Percentiles rank a stretch among this genome's conserved stretches.
Conservation (phyloP, 2,329 filamentous ascomycete species). For the Podosphaera fusca region DNA sequence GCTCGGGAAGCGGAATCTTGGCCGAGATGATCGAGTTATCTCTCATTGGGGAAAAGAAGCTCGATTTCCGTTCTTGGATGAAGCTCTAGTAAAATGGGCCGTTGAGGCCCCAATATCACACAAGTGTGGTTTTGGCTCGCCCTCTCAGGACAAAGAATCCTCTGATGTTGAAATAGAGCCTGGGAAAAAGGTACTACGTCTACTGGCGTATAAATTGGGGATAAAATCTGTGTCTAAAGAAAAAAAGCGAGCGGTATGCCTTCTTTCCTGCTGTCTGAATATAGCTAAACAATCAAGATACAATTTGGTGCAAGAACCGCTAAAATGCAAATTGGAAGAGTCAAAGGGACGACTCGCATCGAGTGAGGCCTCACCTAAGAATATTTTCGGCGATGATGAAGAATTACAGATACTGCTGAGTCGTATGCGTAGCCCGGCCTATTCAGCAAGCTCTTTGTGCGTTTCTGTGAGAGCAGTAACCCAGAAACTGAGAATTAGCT, state of each 20-base stretch:
- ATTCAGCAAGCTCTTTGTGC: constrained; percentile 16
- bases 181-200: constrained; percentile 58
- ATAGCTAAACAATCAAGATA: constrained; percentile 26
- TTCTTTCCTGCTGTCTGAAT: background rate
- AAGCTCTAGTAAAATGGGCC: constrained; percentile 63
- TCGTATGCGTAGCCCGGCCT: constrained; percentile 16
- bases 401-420: constrained; percentile 52
- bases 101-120: constrained; percentile 51
- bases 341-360: constrained; percentile 44
- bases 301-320: constrained; percentile 67
- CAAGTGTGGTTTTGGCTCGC: constrained; percentile 60
- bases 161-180: constrained; percentile 33
- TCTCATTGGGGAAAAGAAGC: constrained; percentile 75
- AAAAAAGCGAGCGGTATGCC: constrained; percentile 64
- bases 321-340: constrained; percentile 51
- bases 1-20: constrained; percentile 81
- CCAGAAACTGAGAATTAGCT: constrained; percentile 11
- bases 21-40: constrained; percentile 78
- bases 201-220: constrained; percentile 52
- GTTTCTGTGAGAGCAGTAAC: constrained; percentile 24
- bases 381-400: constrained; percentile 36
- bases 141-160: constrained; percentile 7
- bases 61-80: constrained; percentile 77
- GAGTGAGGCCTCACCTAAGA: constrained; percentile 15
- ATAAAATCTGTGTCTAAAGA: constrained; percentile 53